These are phyloP conservation scores for Mycena olivaceomarginata DNA, from an alignment of 768 basidiomycete species.

Conservation along the genomic window DNA sequence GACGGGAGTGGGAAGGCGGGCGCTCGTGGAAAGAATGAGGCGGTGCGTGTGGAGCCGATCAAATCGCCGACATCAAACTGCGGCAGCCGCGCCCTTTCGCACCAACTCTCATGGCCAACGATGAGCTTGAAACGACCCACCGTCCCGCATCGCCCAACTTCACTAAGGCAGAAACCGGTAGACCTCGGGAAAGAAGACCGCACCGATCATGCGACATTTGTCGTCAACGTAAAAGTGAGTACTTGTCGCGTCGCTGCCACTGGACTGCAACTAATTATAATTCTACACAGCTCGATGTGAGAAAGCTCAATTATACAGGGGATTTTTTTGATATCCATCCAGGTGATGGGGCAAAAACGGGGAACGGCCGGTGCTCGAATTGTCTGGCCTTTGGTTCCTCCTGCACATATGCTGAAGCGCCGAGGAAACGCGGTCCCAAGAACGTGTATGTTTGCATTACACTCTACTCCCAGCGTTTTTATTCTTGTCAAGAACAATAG, in stretches of 20 bases:
- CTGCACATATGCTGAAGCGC: not conserved
- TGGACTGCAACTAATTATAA: not conserved
- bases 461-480: not conserved
- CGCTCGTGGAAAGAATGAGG: no score
- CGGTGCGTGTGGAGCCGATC: no score
- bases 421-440: not conserved
- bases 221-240: not conserved
- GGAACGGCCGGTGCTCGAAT: not conserved
- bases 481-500: not conserved
- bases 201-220: not conserved
- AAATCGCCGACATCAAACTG: no score
- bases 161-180: no score
- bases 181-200: not conserved
- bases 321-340: not conserved
- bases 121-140: no score
- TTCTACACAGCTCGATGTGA: not conserved
- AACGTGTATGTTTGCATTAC: not conserved
- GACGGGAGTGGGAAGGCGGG: no score
- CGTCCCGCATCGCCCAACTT: no score
- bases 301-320: not conserved
- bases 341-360: not conserved
- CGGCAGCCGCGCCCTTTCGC: no score
- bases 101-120: no score
- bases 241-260: no score
- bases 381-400: not conserved